phyloP scores from a whole-genome alignment of 2,329 filamentous ascomycete genomes.

The Coniosporium uncinatum region DNA sequence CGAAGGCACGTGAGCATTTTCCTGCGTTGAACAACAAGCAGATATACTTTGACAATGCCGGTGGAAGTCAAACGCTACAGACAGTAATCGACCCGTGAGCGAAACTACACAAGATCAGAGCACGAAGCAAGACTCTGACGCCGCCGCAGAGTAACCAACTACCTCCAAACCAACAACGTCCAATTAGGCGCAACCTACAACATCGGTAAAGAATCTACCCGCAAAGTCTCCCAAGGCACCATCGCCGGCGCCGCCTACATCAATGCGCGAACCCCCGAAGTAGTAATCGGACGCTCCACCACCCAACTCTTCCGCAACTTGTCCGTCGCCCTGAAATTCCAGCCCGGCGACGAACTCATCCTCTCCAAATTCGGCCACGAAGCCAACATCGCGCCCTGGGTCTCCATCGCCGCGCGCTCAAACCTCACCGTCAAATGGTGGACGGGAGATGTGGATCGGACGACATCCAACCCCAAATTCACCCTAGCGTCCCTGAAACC shows the following conservation, averaged over 20 bases:
- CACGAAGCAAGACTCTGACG: no score
- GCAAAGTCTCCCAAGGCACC: conserved; percentile 53
- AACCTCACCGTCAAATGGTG: conserved; percentile 66
- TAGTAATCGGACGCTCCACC: conserved; percentile 67
- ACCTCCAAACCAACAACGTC: conserved; percentile 64
- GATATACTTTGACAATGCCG: conserved; percentile 74
- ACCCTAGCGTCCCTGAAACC: conserved; percentile 47
- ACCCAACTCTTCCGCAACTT: conserved; percentile 75
- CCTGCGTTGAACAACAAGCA: conserved; percentile 62
- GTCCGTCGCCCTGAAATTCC: conserved; percentile 21
- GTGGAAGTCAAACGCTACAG: conserved; percentile 65
- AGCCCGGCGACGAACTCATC: conserved; percentile 56
- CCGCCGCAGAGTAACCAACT: conserved; percentile 49
- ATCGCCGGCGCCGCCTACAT: conserved; percentile 64
- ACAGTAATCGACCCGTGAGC: conserved; percentile 61
- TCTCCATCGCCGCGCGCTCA: conserved; percentile 57
- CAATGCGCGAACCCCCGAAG: conserved; percentile 3
- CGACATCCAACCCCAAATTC: conserved; percentile 49
- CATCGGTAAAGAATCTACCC: conserved; percentile 52
- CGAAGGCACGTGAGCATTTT: conserved; percentile 53
- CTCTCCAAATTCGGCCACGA: conserved; percentile 72
- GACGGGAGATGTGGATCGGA: conserved; percentile 29
- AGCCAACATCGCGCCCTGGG: conserved; percentile 71
- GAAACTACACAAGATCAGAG: background rate
- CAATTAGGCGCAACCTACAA: conserved; percentile 70